Conservation (phyloP, 1,284 basidiomycete genomes). For the Pseudozyma flocculosa region DNA sequence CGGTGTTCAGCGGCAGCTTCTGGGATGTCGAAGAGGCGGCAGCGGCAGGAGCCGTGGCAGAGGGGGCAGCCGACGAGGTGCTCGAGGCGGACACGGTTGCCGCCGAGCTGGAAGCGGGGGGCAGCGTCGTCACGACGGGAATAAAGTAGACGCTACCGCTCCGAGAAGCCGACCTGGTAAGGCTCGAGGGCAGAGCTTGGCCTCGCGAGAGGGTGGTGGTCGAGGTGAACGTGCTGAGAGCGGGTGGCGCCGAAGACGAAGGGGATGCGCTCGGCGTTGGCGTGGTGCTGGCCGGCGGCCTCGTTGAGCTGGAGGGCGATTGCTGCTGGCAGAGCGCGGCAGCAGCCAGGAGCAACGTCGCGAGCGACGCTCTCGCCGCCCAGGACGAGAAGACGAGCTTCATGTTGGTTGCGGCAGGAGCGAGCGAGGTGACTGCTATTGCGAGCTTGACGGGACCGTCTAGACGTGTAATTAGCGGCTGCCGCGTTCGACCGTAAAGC, state of each 20-base stretch:
- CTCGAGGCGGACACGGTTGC: too few relatives aligned
- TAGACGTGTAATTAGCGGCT: too few relatives aligned
- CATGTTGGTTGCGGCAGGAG: too few relatives aligned
- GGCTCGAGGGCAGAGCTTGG: conserved; percentile 22
- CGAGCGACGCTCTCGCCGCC: neutral
- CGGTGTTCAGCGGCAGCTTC: conserved; percentile 30
- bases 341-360: neutral
- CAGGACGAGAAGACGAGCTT: neutral
- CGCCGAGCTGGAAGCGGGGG: conserved; percentile 2
- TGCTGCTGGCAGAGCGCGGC: neutral
- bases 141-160: conserved; percentile 26
- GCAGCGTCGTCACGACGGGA: conserved; percentile 19
- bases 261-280: conserved; percentile 4
- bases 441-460: too few relatives aligned
- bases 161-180: conserved; percentile 16
- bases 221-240: conserved; percentile 11
- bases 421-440: too few relatives aligned
- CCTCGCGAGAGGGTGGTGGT: conserved; percentile 27
- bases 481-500: too few relatives aligned
- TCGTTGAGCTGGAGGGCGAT: conserved; percentile 2
- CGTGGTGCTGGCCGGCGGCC: conserved; percentile 3
- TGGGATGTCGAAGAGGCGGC: conserved; percentile 4
- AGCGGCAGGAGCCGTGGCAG: conserved; percentile 5
- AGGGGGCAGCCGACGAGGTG: conserved; percentile 4
- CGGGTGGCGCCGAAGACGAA: conserved; percentile 3